phyloP scores from a whole-genome alignment of 257 asterid genomes.

The Nemophila menziesii region DNA sequence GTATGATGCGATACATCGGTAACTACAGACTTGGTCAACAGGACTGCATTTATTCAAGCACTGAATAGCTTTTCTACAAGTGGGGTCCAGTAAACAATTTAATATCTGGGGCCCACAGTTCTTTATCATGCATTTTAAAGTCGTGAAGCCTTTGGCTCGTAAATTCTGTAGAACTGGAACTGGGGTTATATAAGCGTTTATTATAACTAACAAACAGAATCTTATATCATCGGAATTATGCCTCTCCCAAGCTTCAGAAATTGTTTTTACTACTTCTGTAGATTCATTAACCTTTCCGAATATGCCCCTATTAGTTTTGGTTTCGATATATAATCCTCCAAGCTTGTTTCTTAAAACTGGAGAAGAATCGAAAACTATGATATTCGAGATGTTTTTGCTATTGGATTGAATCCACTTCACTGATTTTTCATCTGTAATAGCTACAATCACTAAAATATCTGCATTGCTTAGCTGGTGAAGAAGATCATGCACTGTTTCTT shows the following conservation, averaged over 20 bases:
- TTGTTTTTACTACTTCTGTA: slow-evolving; percentile 35
- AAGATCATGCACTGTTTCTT: slow-evolving; percentile 19
- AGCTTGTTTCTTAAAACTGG: slow-evolving; percentile 44
- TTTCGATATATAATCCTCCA: slow-evolving; percentile 41
- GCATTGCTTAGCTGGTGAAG: slow-evolving; percentile 26
- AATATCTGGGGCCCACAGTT: slow-evolving; percentile 81
- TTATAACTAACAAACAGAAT: slow-evolving; percentile 66
- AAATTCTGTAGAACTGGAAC: slow-evolving; percentile 60
- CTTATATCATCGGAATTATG: slow-evolving; percentile 74
- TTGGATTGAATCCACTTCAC: slow-evolving; percentile 46
- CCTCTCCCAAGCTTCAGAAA: slow-evolving; percentile 73
- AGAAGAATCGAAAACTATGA: slow-evolving; percentile 70
- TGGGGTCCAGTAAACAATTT: slow-evolving; percentile 68
- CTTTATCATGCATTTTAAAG: slow-evolving; percentile 65
- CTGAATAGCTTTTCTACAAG: slow-evolving; percentile 78
- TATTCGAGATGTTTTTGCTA: slow-evolving; percentile 27
- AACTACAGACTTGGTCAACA: slow-evolving; percentile 87
- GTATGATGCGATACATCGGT: slow-evolving; percentile 69
- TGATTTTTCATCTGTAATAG: slow-evolving; percentile 50
- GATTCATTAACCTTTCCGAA: slow-evolving; percentile 41
- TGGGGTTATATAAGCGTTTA: slow-evolving; percentile 70
- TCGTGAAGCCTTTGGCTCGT: slow-evolving; percentile 77
- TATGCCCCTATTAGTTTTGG: slow-evolving; percentile 24
- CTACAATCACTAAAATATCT: slow-evolving; percentile 48
- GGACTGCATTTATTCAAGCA: slow-evolving; percentile 91